A percentile compares a stretch with the other conserved stretches of the same genome.
These are phyloP conservation scores for Dendrobium catenatum DNA, from an alignment of 106 monocot species.

Conservation along the genomic window DNA sequence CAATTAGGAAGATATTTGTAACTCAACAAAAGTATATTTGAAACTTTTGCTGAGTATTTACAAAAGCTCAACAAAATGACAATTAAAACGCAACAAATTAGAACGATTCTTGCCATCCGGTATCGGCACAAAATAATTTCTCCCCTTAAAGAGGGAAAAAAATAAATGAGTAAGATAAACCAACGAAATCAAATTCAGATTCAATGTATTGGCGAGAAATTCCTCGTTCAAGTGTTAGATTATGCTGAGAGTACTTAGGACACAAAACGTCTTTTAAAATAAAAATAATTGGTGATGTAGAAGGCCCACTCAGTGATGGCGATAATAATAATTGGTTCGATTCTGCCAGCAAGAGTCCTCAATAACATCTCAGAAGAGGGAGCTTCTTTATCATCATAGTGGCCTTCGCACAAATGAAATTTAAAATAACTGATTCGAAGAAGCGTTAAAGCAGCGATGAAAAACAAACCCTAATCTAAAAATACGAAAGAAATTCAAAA, in stretches of 20 bases:
- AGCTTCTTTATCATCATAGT: conserved; percentile 31
- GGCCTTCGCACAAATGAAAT: background rate
- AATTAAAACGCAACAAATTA: no score
- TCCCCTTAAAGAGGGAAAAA: no score
- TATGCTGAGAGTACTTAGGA: conserved; percentile 6
- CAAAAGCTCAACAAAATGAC: no score
- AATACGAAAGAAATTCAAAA: background rate
- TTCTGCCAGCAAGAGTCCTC: conserved; percentile 33
- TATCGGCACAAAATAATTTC: no score
- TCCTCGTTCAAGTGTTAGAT: conserved; percentile 35
- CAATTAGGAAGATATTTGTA: no score
- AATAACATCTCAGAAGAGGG: conserved; percentile 24
- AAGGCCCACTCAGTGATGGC: conserved; percentile 25
- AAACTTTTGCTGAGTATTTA: no score
- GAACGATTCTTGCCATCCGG: no score
- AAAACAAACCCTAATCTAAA: background rate
- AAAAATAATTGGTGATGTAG: no score
- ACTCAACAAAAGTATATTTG: no score
- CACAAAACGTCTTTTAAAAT: background rate
- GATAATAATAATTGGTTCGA: conserved; percentile 12
- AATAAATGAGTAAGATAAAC: background rate
- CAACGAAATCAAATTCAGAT: conserved; percentile 17
- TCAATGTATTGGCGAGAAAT: background rate
- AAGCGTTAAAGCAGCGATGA: background rate
- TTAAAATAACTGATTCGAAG: background rate